Evolutionary conservation across 2,329 filamentous ascomycete genomes (phyloP).

Genomic region (Pseudodiploospora longispora): DNA sequence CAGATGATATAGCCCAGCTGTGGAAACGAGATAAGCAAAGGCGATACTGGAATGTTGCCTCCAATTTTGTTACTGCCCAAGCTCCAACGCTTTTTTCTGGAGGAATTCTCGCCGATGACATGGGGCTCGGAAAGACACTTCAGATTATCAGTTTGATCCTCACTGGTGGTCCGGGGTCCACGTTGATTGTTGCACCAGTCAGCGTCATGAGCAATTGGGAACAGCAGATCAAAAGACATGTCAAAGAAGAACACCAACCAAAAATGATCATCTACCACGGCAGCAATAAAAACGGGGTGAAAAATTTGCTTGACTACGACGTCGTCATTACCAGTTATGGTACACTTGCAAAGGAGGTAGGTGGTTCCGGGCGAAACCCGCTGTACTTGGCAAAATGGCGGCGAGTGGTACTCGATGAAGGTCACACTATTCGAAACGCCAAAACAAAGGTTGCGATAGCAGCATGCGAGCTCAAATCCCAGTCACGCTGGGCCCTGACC

Average conservation of each 20-base stretch:
- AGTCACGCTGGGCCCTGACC: conserved; percentile 70
- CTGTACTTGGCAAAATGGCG: conserved; percentile 52
- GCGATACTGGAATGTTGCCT: conserved; percentile 53
- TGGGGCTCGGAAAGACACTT: conserved; percentile 86
- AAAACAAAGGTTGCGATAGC: conserved; percentile 64
- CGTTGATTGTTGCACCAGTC: conserved; percentile 73
- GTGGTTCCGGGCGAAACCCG: conserved; percentile 24
- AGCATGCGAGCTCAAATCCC: conserved; percentile 56
- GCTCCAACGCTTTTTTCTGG: conserved; percentile 63
- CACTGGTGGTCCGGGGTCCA: conserved; percentile 48
- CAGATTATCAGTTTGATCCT: conserved; percentile 77
- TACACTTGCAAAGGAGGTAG: conserved; percentile 60
- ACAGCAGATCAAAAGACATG: conserved; percentile 67
- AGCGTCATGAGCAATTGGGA: conserved; percentile 90
- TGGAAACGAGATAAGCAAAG: conserved; percentile 54
- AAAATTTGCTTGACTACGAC: conserved; percentile 57
- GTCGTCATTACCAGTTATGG: conserved; percentile 83
- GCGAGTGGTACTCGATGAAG: conserved; percentile 74
- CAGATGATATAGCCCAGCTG: conserved; percentile 59
- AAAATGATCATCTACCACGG: conserved; percentile 71
- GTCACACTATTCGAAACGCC: conserved; percentile 73
- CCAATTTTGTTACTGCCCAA: conserved; percentile 50
- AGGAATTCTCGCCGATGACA: conserved; percentile 80
- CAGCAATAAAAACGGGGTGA: conserved; percentile 43
- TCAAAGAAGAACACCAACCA: conserved; percentile 53